Conservation (phyloP, 805 yeast genomes). For the Vanderwaltozyma tropicalis region DNA sequence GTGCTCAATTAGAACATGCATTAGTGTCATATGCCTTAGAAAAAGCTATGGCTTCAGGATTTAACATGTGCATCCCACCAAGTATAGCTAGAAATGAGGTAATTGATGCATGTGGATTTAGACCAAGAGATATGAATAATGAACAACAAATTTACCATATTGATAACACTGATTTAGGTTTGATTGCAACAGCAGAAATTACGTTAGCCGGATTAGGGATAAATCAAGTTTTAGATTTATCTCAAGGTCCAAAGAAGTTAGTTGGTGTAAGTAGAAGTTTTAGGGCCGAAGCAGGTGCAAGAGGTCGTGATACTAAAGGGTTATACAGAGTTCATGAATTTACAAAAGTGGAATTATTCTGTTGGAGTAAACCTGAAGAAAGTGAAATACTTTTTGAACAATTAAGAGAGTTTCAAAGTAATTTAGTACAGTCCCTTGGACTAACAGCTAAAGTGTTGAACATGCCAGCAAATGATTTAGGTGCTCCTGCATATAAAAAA, state of each 20-base stretch:
- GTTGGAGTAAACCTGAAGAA: slow-evolving; percentile 44
- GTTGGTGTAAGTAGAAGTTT: slow-evolving; percentile 82
- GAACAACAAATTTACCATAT: slow-evolving; percentile 78
- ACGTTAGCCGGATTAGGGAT: slow-evolving; percentile 76
- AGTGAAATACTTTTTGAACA: slow-evolving; percentile 47
- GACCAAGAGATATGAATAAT: slow-evolving; percentile 79
- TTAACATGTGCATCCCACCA: slow-evolving; percentile 69
- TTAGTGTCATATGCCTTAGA: slow-evolving; percentile 67
- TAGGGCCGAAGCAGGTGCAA: slow-evolving; percentile 95
- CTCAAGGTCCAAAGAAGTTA: slow-evolving; percentile 43
- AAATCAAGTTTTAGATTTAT: slow-evolving; percentile 35
- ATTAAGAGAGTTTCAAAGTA: slow-evolving; percentile 53
- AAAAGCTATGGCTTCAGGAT: slow-evolving; percentile 65
- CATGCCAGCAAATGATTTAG: slow-evolving; percentile 86
- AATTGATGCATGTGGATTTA: slow-evolving; percentile 85
- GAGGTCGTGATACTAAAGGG: slow-evolving; percentile 88
- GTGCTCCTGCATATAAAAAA: slow-evolving; percentile 86
- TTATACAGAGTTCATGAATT: slow-evolving; percentile 93
- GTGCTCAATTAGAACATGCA: slow-evolving; percentile 85
- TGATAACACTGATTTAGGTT: slow-evolving; percentile 43
- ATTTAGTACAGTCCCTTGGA: slow-evolving; percentile 56
- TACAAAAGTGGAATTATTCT: slow-evolving; percentile 85
- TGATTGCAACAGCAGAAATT: slow-evolving; percentile 93
- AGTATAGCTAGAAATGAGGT: slow-evolving; percentile 70
- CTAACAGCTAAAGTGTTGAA: slow-evolving; percentile 69